Percentiles rank a stretch among this genome's conserved stretches.
phyloP scores from a whole-genome alignment of 805 yeast species.

The Barnettozyma sucrosica region DNA sequence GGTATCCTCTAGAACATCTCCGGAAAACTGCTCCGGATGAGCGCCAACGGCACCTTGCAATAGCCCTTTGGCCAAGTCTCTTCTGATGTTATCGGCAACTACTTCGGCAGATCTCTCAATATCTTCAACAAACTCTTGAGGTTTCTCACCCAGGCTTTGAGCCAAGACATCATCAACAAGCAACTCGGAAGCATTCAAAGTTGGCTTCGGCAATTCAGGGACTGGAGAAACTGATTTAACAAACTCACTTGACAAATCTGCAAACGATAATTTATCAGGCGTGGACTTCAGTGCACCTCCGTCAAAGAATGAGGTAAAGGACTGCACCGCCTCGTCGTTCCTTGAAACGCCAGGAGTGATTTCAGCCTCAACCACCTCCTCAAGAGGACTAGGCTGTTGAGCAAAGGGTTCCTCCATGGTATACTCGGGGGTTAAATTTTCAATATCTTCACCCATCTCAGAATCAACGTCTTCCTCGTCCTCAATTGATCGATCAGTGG shows the following conservation, averaged over 20 bases:
- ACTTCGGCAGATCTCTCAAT: conserved; percentile 4
- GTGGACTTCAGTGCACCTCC: background rate
- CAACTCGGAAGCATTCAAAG: background rate
- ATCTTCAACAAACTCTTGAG: background rate
- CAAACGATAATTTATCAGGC: conserved; percentile 8
- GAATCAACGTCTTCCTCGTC: background rate
- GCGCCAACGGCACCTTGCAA: conserved; percentile 16
- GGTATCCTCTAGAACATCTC: background rate
- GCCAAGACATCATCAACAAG: conserved; percentile 6
- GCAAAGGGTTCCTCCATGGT: background rate
- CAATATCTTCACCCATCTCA: background rate
- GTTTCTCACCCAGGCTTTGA: conserved; percentile 12
- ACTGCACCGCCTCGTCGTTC: background rate
- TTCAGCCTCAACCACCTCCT: background rate
- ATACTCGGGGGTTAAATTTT: background rate
- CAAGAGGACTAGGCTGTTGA: background rate
- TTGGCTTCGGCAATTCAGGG: background rate
- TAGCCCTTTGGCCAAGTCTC: background rate
- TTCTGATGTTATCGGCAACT: background rate
- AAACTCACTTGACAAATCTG: conserved; percentile 15
- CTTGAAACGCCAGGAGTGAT: background rate
- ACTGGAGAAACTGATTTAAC: conserved; percentile 6
- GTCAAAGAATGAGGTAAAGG: conserved; percentile 21
- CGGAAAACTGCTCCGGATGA: conserved; percentile 7
- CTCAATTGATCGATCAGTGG: background rate